Base-by-base conservation (phyloP, 345 rosid genomes). In the Excoecaria cochinchinensis region DNA sequence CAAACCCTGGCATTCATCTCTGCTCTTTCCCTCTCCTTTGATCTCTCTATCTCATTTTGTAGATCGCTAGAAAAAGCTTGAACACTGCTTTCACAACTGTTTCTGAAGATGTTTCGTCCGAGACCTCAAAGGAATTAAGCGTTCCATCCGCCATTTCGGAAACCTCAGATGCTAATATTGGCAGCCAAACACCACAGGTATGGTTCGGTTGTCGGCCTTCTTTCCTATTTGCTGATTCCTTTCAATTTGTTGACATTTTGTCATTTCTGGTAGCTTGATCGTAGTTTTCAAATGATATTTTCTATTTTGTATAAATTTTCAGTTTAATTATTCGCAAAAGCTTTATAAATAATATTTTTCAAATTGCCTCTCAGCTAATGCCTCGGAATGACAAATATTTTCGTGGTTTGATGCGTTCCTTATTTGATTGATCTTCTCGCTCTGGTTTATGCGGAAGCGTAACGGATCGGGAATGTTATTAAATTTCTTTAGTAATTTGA, bases 41-140 rank as follows among this genome's bases (percentile, higher is more conserved):
- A 17, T 67, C 44, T 70, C 31, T 10, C n/a, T 70, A 4, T 19
- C 58, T 59, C n/a, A n/a, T 47, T 38, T 17, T 6, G 36, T 57
- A 81, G 87, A 70, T 58, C 1, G 58, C 73, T 0, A 75, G 69
- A 74, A 82, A 72, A 74, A 84, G 44, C 79, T 81, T 81, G 51
- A 61, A 71, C 71, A 71, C 38, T 40, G 70, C 64, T 60, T 74
- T 77, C 60, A 31, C 24, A 8, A 36, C 56, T 3, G 79, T 65
- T 51, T 19, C 72, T 21, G 80, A 65, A 39, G 74, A 62, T 47
- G 31, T 50, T 19, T 59, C 72, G 11, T 48, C 77, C 14, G 85
- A 80, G 8, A 74, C 58, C 38, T 8, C n/a, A 40, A 58, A 79
- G 55, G 80, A 82, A 39, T 55, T 70, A 40, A 50, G 19, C 66